Conservation (phyloP, 805 yeast species). For the Barnettozyma sp. region DNA sequence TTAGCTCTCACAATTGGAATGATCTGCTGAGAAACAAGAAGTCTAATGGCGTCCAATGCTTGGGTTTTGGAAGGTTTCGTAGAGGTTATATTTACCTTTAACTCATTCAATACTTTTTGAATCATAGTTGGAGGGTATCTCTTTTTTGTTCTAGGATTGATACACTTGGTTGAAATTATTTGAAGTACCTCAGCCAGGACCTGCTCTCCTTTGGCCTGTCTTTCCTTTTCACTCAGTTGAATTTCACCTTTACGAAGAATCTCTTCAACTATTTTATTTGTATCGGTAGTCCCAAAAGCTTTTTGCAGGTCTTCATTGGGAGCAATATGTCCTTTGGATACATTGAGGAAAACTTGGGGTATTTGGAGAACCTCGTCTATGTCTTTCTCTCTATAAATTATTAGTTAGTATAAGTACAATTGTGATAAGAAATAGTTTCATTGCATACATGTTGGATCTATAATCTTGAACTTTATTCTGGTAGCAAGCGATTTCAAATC, state of each 20-base stretch:
- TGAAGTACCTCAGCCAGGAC: conserved; percentile 76
- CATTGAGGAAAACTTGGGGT: conserved; percentile 89
- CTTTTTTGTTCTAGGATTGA: conserved; percentile 82
- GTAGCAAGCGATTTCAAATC: conserved; percentile 94
- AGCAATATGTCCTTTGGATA: conserved; percentile 91
- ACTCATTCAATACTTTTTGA: conserved; percentile 71
- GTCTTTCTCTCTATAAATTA: conserved; percentile 58
- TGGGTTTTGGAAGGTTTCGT: conserved; percentile 76
- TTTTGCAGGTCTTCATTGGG: conserved; percentile 72
- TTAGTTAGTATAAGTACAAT: conserved; percentile 11
- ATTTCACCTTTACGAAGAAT: conserved; percentile 89
- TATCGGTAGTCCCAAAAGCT: conserved; percentile 70
- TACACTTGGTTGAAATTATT: conserved; percentile 81
- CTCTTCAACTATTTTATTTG: conserved; percentile 68
- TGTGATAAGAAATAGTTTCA: background rate
- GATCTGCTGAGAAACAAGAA: conserved; percentile 68
- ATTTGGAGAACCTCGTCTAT: conserved; percentile 93
- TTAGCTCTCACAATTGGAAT: conserved; percentile 92
- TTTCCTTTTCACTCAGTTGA: conserved; percentile 89
- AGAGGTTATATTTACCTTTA: conserved; percentile 73
- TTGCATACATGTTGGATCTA: conserved; percentile 55
- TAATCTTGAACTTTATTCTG: conserved; percentile 96
- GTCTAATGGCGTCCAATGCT: conserved; percentile 84
- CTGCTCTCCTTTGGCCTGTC: conserved; percentile 67
- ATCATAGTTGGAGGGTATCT: conserved; percentile 94